phyloP scores from a whole-genome alignment of 1,139 yeast genomes.

The Chernovozyma sophiae-reginae region DNA sequence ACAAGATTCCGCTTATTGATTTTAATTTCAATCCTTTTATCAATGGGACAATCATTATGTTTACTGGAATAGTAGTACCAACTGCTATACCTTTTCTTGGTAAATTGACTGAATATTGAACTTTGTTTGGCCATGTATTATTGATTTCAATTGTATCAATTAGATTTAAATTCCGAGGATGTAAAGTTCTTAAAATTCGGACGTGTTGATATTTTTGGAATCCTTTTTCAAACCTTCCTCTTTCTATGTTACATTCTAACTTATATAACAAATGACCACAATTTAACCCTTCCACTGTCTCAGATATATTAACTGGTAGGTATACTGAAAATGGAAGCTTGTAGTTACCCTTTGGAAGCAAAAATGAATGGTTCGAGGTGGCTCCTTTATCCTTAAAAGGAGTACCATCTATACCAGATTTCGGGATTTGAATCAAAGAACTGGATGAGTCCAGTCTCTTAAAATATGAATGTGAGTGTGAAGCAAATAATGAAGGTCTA shows the following conservation, averaged over 20 bases:
- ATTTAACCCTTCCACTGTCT: slow-evolving; percentile 62
- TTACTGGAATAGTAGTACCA: slow-evolving; percentile 53
- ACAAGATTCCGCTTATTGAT: slow-evolving; percentile 44
- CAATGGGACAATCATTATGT: slow-evolving; percentile 54
- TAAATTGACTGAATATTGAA: slow-evolving; percentile 58
- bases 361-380: slow-evolving; percentile 30
- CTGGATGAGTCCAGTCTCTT: neutral
- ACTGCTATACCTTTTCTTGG: slow-evolving; percentile 58
- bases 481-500: slow-evolving; percentile 17
- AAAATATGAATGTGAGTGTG: slow-evolving; percentile 18
- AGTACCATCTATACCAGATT: slow-evolving; percentile 43
- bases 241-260: slow-evolving; percentile 51
- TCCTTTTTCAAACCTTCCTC: slow-evolving; percentile 47
- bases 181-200: slow-evolving; percentile 46
- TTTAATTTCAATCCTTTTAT: slow-evolving; percentile 51
- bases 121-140: slow-evolving; percentile 61
- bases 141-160: slow-evolving; percentile 56
- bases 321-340: slow-evolving; percentile 56
- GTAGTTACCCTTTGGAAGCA: slow-evolving; percentile 62
- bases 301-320: slow-evolving; percentile 59
- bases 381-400: slow-evolving; percentile 27
- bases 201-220: slow-evolving; percentile 30
- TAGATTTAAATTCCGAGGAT: slow-evolving; percentile 46
- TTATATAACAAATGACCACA: slow-evolving; percentile 56
- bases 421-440: slow-evolving; percentile 22